phyloP scores from a whole-genome alignment of 1,139 yeast species.

The Torulaspora pretoriensis region DNA sequence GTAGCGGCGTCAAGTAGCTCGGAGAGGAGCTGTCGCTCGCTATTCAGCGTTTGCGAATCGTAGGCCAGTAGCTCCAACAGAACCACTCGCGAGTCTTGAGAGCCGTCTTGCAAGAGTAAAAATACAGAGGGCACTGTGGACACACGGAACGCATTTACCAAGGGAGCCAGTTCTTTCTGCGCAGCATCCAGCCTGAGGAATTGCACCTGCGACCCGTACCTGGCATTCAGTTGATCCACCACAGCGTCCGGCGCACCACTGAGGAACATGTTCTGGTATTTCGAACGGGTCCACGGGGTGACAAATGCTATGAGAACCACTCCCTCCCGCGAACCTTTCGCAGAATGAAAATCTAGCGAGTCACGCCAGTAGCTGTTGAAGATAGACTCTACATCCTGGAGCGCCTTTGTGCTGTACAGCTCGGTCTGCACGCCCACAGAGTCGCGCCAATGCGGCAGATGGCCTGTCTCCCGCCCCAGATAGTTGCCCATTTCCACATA shows the following conservation, averaged over 20 bases:
- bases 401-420: slow-evolving; percentile 1
- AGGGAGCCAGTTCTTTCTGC: slow-evolving; percentile 6
- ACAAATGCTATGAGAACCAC: slow-evolving; percentile 14
- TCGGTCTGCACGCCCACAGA: slow-evolving; percentile 4
- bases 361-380: slow-evolving; percentile 2
- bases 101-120: slow-evolving; percentile 4
- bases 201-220: slow-evolving; percentile 1
- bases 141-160: slow-evolving; percentile 16
- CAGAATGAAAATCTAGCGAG: neutral
- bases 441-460: slow-evolving; percentile 18
- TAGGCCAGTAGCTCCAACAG: slow-evolving; percentile 10
- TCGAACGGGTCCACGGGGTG: slow-evolving; percentile 18
- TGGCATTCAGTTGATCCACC: slow-evolving; percentile 7
- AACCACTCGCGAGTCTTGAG: slow-evolving; percentile 1
- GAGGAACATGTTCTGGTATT: slow-evolving; percentile 11
- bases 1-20: slow-evolving; percentile 8
- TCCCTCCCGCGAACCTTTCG: neutral
- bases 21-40: slow-evolving; percentile 8
- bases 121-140: slow-evolving; percentile 15
- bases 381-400: neutral
- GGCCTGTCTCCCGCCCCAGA: slow-evolving; percentile 14
- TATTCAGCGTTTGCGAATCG: slow-evolving; percentile 10
- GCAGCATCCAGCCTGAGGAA: slow-evolving; percentile 17
- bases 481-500: slow-evolving; percentile 14
- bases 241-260: slow-evolving; percentile 12